These are phyloP conservation scores for Phyllosticta paracitricarpa DNA, from an alignment of 2,329 filamentous ascomycete species.

Conservation along the genomic window DNA sequence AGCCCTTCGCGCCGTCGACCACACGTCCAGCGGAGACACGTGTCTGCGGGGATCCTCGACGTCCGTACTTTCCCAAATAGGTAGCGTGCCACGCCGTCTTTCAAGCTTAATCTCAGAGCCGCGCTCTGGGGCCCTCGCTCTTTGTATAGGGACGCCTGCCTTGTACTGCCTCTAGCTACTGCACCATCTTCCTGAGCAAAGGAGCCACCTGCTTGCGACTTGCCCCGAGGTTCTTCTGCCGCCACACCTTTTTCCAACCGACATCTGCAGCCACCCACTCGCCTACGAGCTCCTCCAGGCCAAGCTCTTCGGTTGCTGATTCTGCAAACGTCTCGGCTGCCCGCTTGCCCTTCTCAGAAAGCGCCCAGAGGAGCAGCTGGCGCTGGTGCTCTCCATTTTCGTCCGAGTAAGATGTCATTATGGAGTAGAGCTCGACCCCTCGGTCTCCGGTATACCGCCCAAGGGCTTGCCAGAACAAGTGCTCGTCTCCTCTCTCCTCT, in stretches of 20 bases:
- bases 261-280: slow-evolving; percentile 21
- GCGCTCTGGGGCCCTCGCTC: neutral
- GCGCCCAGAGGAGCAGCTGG: slow-evolving; percentile 58
- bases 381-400: slow-evolving; percentile 48
- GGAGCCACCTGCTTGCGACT: slow-evolving; percentile 56
- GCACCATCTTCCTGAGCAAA: slow-evolving; percentile 37
- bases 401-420: slow-evolving; percentile 59
- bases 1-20: neutral
- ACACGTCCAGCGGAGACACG: slow-evolving; percentile 10
- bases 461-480: slow-evolving; percentile 41
- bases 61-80: slow-evolving; percentile 6
- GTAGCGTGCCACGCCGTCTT: neutral
- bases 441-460: slow-evolving; percentile 46
- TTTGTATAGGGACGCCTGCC: neutral
- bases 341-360: slow-evolving; percentile 39
- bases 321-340: slow-evolving; percentile 48
- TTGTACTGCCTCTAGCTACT: neutral
- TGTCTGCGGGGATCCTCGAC: slow-evolving; percentile 8
- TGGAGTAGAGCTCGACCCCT: slow-evolving; percentile 49
- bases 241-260: slow-evolving; percentile 53
- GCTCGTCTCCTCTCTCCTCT: slow-evolving; percentile 23
- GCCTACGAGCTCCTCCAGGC: slow-evolving; percentile 46
- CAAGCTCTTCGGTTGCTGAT: slow-evolving; percentile 38
- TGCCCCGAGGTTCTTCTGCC: slow-evolving; percentile 49
- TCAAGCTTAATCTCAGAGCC: slow-evolving; percentile 5